Conservation (phyloP, 441 rosid species). For the Adansonia grandidieri region DNA sequence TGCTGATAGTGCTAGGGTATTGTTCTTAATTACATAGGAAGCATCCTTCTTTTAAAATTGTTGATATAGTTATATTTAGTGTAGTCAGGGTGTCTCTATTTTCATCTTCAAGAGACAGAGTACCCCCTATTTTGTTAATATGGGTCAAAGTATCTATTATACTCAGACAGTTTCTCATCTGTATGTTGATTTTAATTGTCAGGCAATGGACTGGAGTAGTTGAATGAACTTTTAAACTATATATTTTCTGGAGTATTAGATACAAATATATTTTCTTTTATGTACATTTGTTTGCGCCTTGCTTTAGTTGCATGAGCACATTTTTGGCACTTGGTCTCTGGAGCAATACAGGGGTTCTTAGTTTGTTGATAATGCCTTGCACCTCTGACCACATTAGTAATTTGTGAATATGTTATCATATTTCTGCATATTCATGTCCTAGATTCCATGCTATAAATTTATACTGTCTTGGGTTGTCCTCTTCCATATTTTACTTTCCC, state of each 20-base stretch:
- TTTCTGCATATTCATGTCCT: background rate
- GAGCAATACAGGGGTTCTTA: background rate
- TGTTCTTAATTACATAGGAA: constrained; percentile 9
- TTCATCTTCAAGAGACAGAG: background rate
- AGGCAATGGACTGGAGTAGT: background rate
- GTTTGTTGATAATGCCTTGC: background rate
- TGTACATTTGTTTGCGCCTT: background rate
- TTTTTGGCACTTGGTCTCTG: background rate
- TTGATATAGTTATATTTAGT: constrained; percentile 11
- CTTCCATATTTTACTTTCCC: background rate
- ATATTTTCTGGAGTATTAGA: background rate
- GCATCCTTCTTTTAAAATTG: background rate
- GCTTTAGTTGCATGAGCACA: constrained; percentile 3
- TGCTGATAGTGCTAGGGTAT: background rate
- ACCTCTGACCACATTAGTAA: background rate
- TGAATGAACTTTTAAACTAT: background rate
- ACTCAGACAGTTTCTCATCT: background rate
- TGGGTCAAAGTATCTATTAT: background rate
- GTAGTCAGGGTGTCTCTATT: background rate
- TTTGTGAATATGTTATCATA: background rate
- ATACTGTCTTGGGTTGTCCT: background rate
- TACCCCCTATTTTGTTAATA: background rate
- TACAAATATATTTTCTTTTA: background rate
- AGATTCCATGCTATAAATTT: background rate
- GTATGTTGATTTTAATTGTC: background rate